Conservation (phyloP, 208 protist species). For the Strigomonas culicis region DNA sequence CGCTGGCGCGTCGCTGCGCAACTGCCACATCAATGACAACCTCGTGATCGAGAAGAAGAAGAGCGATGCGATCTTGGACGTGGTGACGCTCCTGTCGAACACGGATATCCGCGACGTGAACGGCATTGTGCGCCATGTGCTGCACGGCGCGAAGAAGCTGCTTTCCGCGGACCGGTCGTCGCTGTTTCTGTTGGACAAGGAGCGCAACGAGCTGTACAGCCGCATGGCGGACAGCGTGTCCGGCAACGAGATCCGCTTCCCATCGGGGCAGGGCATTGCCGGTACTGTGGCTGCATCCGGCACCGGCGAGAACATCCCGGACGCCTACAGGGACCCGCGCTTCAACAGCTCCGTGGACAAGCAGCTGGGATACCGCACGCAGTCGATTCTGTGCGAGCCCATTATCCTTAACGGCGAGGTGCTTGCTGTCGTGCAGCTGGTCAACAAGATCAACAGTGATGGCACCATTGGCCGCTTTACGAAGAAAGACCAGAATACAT, state of each 20-base stretch:
- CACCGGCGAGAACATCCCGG: constrained; percentile 63
- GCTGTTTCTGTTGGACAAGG: constrained; percentile 77
- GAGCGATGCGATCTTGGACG: constrained; percentile 61
- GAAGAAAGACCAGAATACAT: constrained; percentile 41
- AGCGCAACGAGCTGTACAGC: constrained; percentile 81
- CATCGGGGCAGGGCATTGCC: constrained; percentile 69
- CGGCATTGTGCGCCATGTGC: constrained; percentile 58
- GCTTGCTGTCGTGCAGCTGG: constrained; percentile 83
- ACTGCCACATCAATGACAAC: constrained; percentile 65
- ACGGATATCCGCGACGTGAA: constrained; percentile 75
- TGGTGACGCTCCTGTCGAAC: constrained; percentile 69
- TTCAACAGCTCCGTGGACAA: constrained; percentile 83
- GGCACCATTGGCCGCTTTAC: constrained; percentile 44
- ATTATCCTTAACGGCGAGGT: constrained; percentile 76
- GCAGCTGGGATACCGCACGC: constrained; percentile 69
- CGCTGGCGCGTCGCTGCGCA: constrained; percentile 50
- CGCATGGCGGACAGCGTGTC: constrained; percentile 57
- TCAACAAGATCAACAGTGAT: constrained; percentile 69
- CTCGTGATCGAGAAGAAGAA: constrained; percentile 66
- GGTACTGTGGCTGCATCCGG: constrained; percentile 62
- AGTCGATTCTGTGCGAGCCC: constrained; percentile 78
- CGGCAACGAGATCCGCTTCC: constrained; percentile 71
- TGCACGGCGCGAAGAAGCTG: constrained; percentile 69
- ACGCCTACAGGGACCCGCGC: constrained; percentile 67
- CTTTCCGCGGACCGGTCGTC: constrained; percentile 66